phyloP scores from a whole-genome alignment of 495 filamentous ascomycete genomes.

The Hypoxylon lenormandii region DNA sequence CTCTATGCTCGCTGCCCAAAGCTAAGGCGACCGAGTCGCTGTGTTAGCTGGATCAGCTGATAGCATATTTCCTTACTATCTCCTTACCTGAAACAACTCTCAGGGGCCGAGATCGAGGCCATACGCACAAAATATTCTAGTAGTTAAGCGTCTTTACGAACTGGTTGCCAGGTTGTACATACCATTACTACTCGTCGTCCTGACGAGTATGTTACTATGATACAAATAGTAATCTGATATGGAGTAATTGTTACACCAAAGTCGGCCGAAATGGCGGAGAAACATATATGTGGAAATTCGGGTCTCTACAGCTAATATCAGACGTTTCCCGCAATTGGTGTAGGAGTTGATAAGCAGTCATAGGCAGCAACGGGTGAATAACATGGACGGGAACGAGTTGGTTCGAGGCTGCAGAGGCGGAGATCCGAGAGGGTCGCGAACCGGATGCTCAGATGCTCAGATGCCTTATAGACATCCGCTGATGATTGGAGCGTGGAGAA shows the following conservation, averaged over 20 bases:
- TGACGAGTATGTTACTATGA: background rate
- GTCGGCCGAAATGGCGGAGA: conserved; percentile 20
- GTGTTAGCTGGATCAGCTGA: background rate
- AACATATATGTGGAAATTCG: conserved; percentile 2
- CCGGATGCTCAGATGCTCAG: background rate
- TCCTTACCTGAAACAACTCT: conserved; percentile 19
- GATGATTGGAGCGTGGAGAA: conserved; percentile 29
- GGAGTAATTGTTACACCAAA: background rate
- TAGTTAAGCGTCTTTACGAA: background rate
- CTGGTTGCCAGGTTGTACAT: background rate
- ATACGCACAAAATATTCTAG: background rate
- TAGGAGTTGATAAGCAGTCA: too few species aligned
- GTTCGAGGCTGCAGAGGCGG: background rate
- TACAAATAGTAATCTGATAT: background rate
- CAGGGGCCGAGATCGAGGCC: background rate
- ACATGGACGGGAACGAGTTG: conserved; percentile 4
- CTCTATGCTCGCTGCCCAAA: conserved; percentile 35
- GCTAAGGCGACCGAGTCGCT: background rate
- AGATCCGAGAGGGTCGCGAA: conserved; percentile 26
- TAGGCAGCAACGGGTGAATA: conserved; percentile 15
- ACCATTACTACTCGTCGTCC: too few species aligned
- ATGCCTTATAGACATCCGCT: background rate
- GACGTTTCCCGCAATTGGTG: background rate
- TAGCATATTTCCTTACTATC: background rate
- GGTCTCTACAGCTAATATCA: conserved; percentile 8